Evolutionary conservation across 1,284 basidiomycete genomes (phyloP), one percentile per base, ranked within the genome.

Genomic region (Peniophora sp.): DNA sequence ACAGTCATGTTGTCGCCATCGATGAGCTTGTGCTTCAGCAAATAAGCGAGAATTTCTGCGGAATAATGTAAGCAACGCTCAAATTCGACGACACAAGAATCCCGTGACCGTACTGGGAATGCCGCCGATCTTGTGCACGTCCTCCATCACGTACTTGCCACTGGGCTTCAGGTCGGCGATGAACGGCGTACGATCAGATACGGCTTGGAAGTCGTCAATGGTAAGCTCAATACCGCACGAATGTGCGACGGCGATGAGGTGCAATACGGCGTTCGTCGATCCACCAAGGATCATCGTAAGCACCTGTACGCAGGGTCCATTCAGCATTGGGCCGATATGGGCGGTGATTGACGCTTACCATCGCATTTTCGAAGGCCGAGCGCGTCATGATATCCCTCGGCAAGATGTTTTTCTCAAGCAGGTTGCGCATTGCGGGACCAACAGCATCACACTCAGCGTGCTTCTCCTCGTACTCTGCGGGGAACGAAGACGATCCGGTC

Each of bases 331-430:
- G 51, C 37, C 53, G 56, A 49, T 48, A 49, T 39, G 49, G 49
- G 37, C 37, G 5, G 18, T 41, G 18, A 20, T 57, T 9, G 39
- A 15, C 6, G 17, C 73, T 49, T 55, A 89, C 93, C 81, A 98
- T 93, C 17, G 95, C 95, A 68, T 97, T 97, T 71, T 98, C 95
- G 61, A 98, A 97, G 3, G 95, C 94, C 17, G 84, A 78, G 24
- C 87, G 82, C 18, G 94, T 97, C 93, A 98, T 97, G 68, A 98
- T 97, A 64, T 98, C 88, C 47, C 90, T 72, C 14, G 96, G 96
- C 50, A 92, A 79, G 63, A 98, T 88, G 72, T 97, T 95, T 68
- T 92, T 85, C 66, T 88, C 89, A 47, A 98, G 74, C 50, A 99
- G 76, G 62, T 88, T 85, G 58, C 80, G 74, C 86, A 99, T 94